Evolutionary conservation across 2,329 filamentous ascomycete genomes (phyloP).

Genomic region (Aspergillus pseudoterreus): DNA sequence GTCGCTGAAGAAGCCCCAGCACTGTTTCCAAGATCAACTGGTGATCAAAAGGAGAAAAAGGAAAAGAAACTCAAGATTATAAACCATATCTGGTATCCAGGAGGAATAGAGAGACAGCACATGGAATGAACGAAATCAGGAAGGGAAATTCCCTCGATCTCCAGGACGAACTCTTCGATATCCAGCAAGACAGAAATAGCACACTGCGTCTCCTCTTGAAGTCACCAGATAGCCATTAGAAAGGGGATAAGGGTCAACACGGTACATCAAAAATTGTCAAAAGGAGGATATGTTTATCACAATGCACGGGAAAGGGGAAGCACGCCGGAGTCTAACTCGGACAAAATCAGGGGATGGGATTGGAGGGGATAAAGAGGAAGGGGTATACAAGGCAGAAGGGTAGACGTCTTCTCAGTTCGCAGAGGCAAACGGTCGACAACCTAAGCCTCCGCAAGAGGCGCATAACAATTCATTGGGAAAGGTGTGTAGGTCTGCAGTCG

Average conservation of each 20-base stretch:
- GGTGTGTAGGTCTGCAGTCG: background rate
- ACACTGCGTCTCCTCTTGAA: conserved; percentile 10
- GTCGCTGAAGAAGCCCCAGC: background rate
- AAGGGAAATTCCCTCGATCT: conserved; percentile 15
- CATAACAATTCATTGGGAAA: background rate
- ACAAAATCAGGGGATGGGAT: conserved; percentile 3
- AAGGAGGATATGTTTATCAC: conserved; percentile 7
- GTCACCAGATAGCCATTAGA: conserved; percentile 17
- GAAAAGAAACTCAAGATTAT: conserved; percentile 17
- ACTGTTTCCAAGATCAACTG: background rate
- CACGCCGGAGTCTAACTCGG: conserved; percentile 2
- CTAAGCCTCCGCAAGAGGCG: background rate
- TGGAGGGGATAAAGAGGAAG: conserved; percentile 2
- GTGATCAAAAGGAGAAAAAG: conserved; percentile 10
- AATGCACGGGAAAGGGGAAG: conserved; percentile 1
- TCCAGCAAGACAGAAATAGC: conserved; percentile 1
- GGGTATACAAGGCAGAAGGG: background rate
- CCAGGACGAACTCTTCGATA: conserved; percentile 12
- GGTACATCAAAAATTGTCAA: conserved; percentile 20
- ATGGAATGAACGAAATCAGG: conserved; percentile 13
- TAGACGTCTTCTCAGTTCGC: background rate
- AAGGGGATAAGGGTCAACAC: conserved; percentile 16
- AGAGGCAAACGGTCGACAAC: background rate
- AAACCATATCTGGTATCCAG: conserved; percentile 20
- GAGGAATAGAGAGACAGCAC: conserved; percentile 12